These are phyloP conservation scores for Geotrichum reessii DNA, from an alignment of 1,139 yeast species.

Conservation along the genomic window DNA sequence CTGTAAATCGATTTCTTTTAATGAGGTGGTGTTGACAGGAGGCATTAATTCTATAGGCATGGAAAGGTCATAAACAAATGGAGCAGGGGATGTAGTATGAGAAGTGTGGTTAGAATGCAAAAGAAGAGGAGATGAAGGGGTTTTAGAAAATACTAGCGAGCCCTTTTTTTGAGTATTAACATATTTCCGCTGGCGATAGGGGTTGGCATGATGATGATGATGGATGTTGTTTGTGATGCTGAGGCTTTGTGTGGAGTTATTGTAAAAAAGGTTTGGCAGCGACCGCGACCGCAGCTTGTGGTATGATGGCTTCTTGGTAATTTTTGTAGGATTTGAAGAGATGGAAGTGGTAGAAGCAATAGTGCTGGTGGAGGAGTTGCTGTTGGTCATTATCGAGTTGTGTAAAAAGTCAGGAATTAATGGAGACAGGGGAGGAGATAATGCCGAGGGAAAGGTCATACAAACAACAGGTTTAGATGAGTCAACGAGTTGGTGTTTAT, in stretches of 20 bases:
- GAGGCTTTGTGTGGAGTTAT: constrained; percentile 12
- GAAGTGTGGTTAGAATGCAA: neutral
- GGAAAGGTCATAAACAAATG: constrained; percentile 13
- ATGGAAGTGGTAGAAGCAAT: constrained; percentile 1
- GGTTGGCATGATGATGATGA: constrained; percentile 9
- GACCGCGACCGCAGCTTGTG: constrained; percentile 28
- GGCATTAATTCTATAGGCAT: constrained; percentile 48
- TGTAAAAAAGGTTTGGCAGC: constrained; percentile 24
- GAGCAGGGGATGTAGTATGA: neutral
- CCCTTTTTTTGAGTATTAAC: constrained; percentile 11
- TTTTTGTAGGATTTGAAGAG: neutral
- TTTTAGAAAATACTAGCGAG: constrained; percentile 2
- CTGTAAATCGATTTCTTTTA: constrained; percentile 80
- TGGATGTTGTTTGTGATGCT: constrained; percentile 8
- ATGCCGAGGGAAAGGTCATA: neutral
- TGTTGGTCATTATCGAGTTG: neutral
- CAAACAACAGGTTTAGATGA: constrained; percentile 9
- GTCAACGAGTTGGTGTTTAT: constrained; percentile 17
- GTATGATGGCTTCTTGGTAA: constrained; percentile 12
- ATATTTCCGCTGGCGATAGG: constrained; percentile 12
- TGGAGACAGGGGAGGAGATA: constrained; percentile 9
- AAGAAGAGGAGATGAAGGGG: constrained; percentile 10
- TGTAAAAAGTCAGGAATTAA: constrained; percentile 4
- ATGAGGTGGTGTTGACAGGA: constrained; percentile 77
- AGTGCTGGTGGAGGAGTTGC: neutral